phyloP scores from a whole-genome alignment of 306 rosid genomes.

The Cucurbita argyrosperma region DNA sequence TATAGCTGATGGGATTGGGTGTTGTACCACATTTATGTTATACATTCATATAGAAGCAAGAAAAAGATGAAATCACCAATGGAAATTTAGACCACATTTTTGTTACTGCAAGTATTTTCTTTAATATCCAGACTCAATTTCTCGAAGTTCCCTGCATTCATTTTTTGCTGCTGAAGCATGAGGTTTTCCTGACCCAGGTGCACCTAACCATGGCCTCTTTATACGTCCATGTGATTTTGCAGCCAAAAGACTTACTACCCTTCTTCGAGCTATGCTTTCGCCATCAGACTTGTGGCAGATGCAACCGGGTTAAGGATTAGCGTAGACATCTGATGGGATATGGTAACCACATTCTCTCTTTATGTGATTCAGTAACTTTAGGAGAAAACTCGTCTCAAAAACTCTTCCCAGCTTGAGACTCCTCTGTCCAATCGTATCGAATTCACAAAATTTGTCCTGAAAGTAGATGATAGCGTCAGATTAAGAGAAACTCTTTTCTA shows the following conservation, averaged over 20 bases:
- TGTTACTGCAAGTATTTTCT: not conserved
- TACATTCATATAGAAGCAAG: not conserved
- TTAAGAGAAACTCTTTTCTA: not conserved
- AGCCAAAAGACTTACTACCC: constrained; percentile 15
- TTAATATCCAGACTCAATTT: not conserved
- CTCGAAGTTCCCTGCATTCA: not conserved
- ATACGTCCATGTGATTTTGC: constrained; percentile 14
- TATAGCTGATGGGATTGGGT: constrained; percentile 33
- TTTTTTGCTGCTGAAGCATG: not conserved
- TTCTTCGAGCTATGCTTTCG: constrained; percentile 16
- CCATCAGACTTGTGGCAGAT: constrained; percentile 51
- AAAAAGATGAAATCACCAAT: not conserved
- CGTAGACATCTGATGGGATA: constrained; percentile 53
- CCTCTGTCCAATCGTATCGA: constrained; percentile 46
- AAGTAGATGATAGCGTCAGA: not conserved
- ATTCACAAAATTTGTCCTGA: constrained; percentile 61
- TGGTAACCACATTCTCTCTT: constrained; percentile 61
- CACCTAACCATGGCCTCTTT: not conserved
- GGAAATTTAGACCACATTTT: not conserved
- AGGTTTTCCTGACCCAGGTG: not conserved
- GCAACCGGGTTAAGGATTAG: constrained; percentile 91
- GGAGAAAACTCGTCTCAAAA: constrained; percentile 40
- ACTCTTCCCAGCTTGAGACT: constrained; percentile 41
- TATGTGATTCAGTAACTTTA: constrained; percentile 40
- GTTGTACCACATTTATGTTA: not conserved